Percentiles rank a stretch among this genome's conserved stretches.
Evolutionary conservation across 345 rosid genomes (phyloP).

Genomic region (Syzygium grande): DNA sequence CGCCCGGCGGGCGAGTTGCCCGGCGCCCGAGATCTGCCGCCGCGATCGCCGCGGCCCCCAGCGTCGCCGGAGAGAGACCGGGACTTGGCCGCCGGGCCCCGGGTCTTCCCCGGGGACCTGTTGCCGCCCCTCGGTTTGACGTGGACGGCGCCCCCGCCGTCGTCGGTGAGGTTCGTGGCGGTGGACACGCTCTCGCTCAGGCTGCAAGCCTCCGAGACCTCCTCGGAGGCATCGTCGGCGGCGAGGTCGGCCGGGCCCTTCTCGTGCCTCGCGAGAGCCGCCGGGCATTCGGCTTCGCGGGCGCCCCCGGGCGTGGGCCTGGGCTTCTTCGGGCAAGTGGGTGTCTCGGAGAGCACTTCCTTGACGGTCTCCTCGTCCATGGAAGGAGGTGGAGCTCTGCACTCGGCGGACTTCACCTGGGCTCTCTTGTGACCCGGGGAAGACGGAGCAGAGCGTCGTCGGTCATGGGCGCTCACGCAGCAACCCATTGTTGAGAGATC

Average conservation of each 20-base stretch:
- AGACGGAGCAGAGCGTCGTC: neutral
- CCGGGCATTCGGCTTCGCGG: neutral
- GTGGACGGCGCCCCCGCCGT: conserved; percentile 1
- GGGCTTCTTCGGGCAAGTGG: neutral
- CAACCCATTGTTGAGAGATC: conserved; percentile 49
- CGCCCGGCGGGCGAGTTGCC: conserved; percentile 40
- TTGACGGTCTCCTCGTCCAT: conserved; percentile 71
- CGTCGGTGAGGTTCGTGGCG: conserved; percentile 13
- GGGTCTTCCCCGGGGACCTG: conserved; percentile 53
- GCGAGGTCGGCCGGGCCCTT: neutral
- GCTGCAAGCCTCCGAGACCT: conserved; percentile 59
- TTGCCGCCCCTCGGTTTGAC: neutral
- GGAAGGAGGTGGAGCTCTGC: conserved; percentile 33
- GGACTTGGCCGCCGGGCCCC: conserved; percentile 1
- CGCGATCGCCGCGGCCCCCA: conserved; percentile 8
- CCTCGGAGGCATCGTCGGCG: conserved; percentile 39
- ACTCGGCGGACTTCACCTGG: conserved; percentile 6
- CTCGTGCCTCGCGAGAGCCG: neutral
- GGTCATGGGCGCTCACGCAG: conserved; percentile 38
- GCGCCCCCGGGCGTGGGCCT: neutral
- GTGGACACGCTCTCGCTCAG: conserved; percentile 60
- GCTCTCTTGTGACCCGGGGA: neutral
- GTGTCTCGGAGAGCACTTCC: conserved; percentile 70
- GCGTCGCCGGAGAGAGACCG: conserved; percentile 7
- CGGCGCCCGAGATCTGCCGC: neutral